phyloP scores from a whole-genome alignment of 805 yeast genomes.

The Lachancea kluyveri region DNA sequence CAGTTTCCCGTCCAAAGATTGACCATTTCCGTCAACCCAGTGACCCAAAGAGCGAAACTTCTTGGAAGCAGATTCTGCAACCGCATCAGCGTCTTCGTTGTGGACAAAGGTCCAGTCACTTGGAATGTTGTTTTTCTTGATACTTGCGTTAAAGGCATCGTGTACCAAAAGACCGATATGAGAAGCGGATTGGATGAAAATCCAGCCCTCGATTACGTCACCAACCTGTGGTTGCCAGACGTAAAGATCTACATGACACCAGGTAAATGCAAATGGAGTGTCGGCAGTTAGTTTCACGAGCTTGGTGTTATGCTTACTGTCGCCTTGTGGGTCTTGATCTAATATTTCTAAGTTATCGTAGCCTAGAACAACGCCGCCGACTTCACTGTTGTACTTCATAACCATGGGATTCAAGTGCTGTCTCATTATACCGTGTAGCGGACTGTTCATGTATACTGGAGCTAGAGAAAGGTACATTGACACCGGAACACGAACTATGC shows the following conservation, averaged over 20 bases:
- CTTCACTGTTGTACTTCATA: constrained; percentile 70
- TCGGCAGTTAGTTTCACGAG: constrained; percentile 68
- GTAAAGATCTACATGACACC: constrained; percentile 78
- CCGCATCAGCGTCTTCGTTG: constrained; percentile 50
- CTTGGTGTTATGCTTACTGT: constrained; percentile 32
- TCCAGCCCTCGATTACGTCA: constrained; percentile 78
- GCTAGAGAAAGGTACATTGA: constrained; percentile 80
- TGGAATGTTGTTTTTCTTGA: constrained; percentile 84
- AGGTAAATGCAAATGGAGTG: constrained; percentile 81
- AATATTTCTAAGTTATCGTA: constrained; percentile 59
- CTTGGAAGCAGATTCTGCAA: constrained; percentile 17
- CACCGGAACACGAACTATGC: constrained; percentile 29
- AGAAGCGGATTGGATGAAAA: constrained; percentile 89
- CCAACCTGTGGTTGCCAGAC: constrained; percentile 92
- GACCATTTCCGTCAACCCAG: constrained; percentile 77
- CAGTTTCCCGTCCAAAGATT: constrained; percentile 76
- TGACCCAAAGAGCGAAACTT: constrained; percentile 62
- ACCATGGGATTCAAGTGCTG: constrained; percentile 89
- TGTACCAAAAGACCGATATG: constrained; percentile 88
- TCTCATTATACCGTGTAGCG: constrained; percentile 70
- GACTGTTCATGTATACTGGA: constrained; percentile 64
- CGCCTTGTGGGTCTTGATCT: constrained; percentile 37
- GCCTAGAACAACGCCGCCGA: constrained; percentile 79
- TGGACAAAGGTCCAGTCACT: constrained; percentile 78
- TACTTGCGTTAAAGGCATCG: constrained; percentile 92